Conservation (phyloP, 2,329 filamentous ascomycete genomes). For the Trichoderma sp. region DNA sequence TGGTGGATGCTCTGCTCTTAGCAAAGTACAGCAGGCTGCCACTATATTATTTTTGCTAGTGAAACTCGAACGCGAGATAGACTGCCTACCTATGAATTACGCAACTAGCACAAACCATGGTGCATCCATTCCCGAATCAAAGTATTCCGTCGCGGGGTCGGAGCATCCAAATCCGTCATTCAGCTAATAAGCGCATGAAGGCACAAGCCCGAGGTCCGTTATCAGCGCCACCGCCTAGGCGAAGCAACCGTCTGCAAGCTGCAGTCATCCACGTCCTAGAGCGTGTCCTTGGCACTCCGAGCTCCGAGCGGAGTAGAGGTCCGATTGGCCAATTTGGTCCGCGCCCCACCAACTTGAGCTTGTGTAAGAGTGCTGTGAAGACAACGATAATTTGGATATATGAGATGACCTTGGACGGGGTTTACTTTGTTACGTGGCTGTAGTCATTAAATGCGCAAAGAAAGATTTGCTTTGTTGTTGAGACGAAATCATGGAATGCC, state of each 20-base stretch:
- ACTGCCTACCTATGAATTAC: background rate
- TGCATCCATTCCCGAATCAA: background rate
- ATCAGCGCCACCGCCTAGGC: background rate
- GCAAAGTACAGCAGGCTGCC: no score
- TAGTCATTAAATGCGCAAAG: background rate
- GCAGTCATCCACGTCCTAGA: background rate
- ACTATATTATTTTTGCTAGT: background rate
- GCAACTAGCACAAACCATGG: background rate
- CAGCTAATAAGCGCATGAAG: background rate
- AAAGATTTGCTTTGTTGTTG: background rate
- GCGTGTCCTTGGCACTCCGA: background rate
- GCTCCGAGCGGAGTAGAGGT: slow-evolving; percentile 9
- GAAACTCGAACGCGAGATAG: background rate
- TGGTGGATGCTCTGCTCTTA: no score
- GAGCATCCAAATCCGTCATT: background rate
- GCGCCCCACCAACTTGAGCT: background rate
- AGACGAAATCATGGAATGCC: background rate
- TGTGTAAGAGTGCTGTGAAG: background rate
- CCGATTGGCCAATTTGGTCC: slow-evolving; percentile 1
- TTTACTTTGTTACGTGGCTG: background rate
- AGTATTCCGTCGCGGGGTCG: background rate
- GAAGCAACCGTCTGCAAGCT: background rate
- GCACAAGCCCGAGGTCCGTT: background rate
- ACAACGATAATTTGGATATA: background rate
- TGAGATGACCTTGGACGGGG: background rate